phyloP scores from a whole-genome alignment of 2,329 filamentous ascomycete species.

The Aspergillus phoenicis region DNA sequence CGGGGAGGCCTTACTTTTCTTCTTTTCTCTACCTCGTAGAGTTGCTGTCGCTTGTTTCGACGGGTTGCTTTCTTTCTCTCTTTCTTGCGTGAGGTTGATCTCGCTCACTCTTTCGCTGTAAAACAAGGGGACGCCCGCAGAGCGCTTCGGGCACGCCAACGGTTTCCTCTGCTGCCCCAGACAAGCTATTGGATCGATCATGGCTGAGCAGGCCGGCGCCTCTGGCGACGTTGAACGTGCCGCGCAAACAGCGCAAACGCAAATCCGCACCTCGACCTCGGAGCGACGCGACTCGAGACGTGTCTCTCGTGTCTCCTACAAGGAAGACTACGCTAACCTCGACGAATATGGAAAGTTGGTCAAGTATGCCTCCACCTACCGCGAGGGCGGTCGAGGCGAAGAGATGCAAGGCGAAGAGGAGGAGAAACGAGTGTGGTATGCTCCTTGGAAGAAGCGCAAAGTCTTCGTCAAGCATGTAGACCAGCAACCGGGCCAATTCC shows the following conservation, averaged over 20 bases:
- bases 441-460: conserved; percentile 55
- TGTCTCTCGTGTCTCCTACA: conserved; percentile 39
- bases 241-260: conserved; percentile 10
- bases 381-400: conserved; percentile 53
- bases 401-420: conserved; percentile 43
- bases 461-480: conserved; percentile 30
- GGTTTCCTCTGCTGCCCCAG: conserved; percentile 9
- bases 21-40: not conserved
- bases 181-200: conserved; percentile 17
- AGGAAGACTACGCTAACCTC: conserved; percentile 37
- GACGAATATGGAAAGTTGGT: conserved; percentile 69
- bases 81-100: conserved; percentile 10
- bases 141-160: conserved; percentile 7
- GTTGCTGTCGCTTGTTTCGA: not conserved
- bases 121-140: conserved; percentile 4
- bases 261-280: conserved; percentile 28
- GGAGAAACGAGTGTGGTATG: conserved; percentile 61
- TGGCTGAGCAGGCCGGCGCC: conserved; percentile 25
- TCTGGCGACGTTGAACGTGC: conserved; percentile 25
- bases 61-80: conserved; percentile 1
- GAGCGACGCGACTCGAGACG: conserved; percentile 28
- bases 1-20: conserved; percentile 1
- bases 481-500: conserved; percentile 47
- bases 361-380: conserved; percentile 68
- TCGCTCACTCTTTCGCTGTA: conserved; percentile 10